These are phyloP conservation scores for Chlamydomonas schloesseri DNA, from an alignment of 139 green algal species.

Conservation along the genomic window DNA sequence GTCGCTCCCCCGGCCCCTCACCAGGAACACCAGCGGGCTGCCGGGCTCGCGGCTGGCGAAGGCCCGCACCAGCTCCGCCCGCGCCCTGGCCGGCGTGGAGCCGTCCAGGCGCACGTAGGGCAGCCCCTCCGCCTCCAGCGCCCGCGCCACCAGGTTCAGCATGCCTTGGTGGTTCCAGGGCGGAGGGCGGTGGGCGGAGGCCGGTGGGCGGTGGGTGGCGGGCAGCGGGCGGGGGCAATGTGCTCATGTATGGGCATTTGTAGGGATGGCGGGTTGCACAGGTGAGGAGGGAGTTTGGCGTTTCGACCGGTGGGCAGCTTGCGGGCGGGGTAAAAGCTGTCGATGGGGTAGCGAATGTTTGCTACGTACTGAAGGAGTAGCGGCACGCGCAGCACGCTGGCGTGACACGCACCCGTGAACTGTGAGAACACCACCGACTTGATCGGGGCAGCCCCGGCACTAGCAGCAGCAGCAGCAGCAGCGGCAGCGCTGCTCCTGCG, in stretches of 20 bases:
- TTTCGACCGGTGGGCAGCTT: too few species aligned
- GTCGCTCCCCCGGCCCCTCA: too few species aligned
- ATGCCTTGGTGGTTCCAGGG: constrained; percentile 51
- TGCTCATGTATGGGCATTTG: too few species aligned
- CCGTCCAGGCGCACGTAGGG: constrained; percentile 60
- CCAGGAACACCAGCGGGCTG: constrained; percentile 53
- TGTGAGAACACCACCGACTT: constrained; percentile 56
- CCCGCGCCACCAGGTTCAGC: constrained; percentile 52
- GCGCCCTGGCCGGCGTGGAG: constrained; percentile 30
- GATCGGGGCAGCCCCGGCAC: neutral
- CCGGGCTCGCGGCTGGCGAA: constrained; percentile 35
- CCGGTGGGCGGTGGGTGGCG: neutral
- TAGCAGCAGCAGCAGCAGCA: too few species aligned
- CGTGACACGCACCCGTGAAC: constrained; percentile 40
- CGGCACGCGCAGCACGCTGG: too few species aligned
- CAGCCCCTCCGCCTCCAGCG: constrained; percentile 37
- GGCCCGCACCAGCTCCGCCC: constrained; percentile 1
- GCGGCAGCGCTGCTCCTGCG: too few species aligned
- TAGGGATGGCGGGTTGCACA: too few species aligned
- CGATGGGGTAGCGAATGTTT: too few species aligned
- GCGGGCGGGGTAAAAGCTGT: too few species aligned
- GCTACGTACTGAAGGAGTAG: too few species aligned
- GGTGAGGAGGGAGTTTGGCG: too few species aligned
- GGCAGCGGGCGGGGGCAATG: too few species aligned
- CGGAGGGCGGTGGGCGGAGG: neutral